phyloP scores from a whole-genome alignment of 129 eudicot species.

The Saposhnikovia divaricata region DNA sequence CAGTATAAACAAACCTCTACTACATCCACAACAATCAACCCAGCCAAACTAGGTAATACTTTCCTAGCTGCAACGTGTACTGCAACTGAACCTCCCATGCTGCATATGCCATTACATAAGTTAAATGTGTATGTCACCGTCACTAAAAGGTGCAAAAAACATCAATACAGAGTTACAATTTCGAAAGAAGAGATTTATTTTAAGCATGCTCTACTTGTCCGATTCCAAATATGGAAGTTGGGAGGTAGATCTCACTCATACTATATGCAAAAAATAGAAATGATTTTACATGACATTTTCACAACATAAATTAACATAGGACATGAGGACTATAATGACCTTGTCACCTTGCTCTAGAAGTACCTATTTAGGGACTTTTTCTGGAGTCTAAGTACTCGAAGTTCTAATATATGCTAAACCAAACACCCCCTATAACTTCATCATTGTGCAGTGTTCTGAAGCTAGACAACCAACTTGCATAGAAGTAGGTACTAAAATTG shows the following conservation, averaged over 20 bases:
- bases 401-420: background rate
- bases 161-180: background rate
- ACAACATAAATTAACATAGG: background rate
- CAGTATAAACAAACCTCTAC: conserved; percentile 68
- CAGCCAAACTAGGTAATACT: conserved; percentile 68
- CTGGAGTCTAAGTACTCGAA: too few relatives aligned
- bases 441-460: background rate
- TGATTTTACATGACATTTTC: background rate
- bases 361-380: background rate
- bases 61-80: conserved; percentile 92
- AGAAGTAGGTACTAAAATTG: background rate
- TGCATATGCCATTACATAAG: conserved; percentile 19
- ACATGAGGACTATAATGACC: background rate
- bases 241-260: background rate
- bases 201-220: background rate
- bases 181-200: background rate
- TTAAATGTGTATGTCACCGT: background rate
- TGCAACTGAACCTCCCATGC: conserved; percentile 99
- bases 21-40: conserved; percentile 94
- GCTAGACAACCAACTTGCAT: background rate
- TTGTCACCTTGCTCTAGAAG: background rate
- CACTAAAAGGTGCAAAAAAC: background rate
- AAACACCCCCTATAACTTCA: background rate
- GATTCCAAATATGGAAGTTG: background rate
- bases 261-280: background rate